Conservation (phyloP, 768 basidiomycete species). For the Rhodocollybia butyracea region DNA sequence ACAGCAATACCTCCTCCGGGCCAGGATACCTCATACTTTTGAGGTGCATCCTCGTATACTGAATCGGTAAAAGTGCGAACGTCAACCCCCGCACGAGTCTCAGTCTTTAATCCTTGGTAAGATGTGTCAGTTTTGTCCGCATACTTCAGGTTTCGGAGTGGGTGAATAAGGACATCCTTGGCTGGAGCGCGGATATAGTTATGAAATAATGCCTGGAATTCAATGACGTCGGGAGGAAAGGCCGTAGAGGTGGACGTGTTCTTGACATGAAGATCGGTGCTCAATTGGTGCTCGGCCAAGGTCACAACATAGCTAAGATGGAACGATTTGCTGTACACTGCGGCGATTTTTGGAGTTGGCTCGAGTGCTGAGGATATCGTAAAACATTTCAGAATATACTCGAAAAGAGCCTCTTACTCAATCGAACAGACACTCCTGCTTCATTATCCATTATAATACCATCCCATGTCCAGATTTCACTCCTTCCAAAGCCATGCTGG, state of each 20-base stretch:
- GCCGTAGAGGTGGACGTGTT: constrained; percentile 53
- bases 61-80: constrained; percentile 69
- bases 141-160: constrained; percentile 63
- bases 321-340: constrained; percentile 64
- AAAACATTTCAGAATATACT: neutral
- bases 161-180: constrained; percentile 53
- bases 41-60: constrained; percentile 67
- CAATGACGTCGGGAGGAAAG: constrained; percentile 44
- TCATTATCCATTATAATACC: constrained; percentile 63
- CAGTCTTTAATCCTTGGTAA: constrained; percentile 54
- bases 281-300: constrained; percentile 67
- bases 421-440: constrained; percentile 67
- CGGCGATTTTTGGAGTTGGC: constrained; percentile 55
- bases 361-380: constrained; percentile 47
- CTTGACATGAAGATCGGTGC: constrained; percentile 76
- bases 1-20: constrained; percentile 53
- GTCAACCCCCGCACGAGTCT: constrained; percentile 61
- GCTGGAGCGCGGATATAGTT: constrained; percentile 78
- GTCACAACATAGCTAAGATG: constrained; percentile 79
- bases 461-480: constrained; percentile 67
- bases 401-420: constrained; percentile 51
- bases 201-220: constrained; percentile 93
- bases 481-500: constrained; percentile 94
- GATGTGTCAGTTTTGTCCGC: constrained; percentile 77
- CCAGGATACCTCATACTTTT: constrained; percentile 59